Evolutionary conservation across 805 yeast genomes (phyloP), one percentile per base, ranked within the genome.

Genomic region (Grigorovia yakushimaensis): DNA sequence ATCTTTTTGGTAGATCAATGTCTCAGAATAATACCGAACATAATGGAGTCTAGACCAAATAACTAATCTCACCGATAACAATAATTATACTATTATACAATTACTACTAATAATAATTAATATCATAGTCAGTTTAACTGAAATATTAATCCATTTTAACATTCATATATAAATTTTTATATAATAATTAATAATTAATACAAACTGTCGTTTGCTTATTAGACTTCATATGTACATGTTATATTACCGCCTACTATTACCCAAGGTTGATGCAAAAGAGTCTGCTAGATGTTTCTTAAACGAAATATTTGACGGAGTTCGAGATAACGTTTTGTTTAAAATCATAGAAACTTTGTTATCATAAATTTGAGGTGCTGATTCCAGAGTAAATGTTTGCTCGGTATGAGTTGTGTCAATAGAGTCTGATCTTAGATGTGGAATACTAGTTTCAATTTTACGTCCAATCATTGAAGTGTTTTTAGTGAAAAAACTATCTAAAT

Each of bases 401-500:
- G 73, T 69, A 39, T 57, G 70, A 42, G 82, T 77, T 0, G 91
- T 83, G 51, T 83, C 94, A 37, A 74, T 69, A 1, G 91, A 82
- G 2, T 62, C 62, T 2, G 73, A 61, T 17, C 73, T 60, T 49
- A 58, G 63, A 50, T 70, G 76, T 19, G 59, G 56, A 43, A 61
- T 57, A 13, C 48, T 42, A 5, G 51, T 22, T 23, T 46, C 54
- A 2, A 54, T 51, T 4, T 39, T 41, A 19, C 44, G 47, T 5
- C 30, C 41, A n/a, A 42, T 23, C 20, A 24, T 35, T 9, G 43
- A 35, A 9, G 44, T 40, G 15, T 42, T 21, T 48, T 81, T 84
- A 0, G 94, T 84, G 65, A 88, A 88, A 59, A 88, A 88, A 9
- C 91, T 82, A 59, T 88, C 96, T 54, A 88, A 72, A 54, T 87